phyloP scores from a whole-genome alignment of 345 rosid species.

The Citrus maxima region DNA sequence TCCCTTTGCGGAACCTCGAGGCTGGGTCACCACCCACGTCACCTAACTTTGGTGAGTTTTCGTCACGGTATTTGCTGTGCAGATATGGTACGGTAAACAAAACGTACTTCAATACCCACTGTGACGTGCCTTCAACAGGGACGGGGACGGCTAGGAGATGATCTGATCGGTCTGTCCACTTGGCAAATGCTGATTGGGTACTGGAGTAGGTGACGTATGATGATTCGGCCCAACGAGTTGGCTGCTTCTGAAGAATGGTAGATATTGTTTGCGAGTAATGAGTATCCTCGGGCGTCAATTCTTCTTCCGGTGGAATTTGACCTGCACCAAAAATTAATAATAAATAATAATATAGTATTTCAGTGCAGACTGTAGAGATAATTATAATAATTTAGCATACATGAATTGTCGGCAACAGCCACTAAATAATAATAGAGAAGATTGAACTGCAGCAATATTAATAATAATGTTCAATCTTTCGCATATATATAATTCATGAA shows the following conservation, averaged over 20 bases:
- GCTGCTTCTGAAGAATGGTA: conserved; percentile 67
- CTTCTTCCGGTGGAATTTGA: conserved; percentile 33
- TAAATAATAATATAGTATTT: neutral
- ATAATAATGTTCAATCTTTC: too few relatives aligned
- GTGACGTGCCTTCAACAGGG: conserved; percentile 48
- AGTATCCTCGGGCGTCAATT: conserved; percentile 56
- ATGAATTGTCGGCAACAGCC: too few relatives aligned
- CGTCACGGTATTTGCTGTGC: conserved; percentile 56
- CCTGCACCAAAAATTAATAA: conserved; percentile 19
- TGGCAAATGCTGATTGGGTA: conserved; percentile 61
- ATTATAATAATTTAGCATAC: neutral
- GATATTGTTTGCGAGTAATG: conserved; percentile 90
- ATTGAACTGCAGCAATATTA: too few relatives aligned
- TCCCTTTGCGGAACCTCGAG: conserved; percentile 38
- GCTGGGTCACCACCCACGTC: conserved; percentile 27
- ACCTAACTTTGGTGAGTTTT: conserved; percentile 50
- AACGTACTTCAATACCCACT: conserved; percentile 81
- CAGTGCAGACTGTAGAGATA: too few relatives aligned
- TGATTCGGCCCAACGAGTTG: conserved; percentile 47
- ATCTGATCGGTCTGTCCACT: conserved; percentile 53
- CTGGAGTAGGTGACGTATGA: conserved; percentile 38
- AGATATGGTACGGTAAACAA: conserved; percentile 73
- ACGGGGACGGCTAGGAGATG: conserved; percentile 22
- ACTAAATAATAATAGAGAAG: too few relatives aligned
- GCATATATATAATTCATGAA: too few relatives aligned